Conservation (phyloP, 257 asterid species). For the Nicotiana tomentosiformis region DNA sequence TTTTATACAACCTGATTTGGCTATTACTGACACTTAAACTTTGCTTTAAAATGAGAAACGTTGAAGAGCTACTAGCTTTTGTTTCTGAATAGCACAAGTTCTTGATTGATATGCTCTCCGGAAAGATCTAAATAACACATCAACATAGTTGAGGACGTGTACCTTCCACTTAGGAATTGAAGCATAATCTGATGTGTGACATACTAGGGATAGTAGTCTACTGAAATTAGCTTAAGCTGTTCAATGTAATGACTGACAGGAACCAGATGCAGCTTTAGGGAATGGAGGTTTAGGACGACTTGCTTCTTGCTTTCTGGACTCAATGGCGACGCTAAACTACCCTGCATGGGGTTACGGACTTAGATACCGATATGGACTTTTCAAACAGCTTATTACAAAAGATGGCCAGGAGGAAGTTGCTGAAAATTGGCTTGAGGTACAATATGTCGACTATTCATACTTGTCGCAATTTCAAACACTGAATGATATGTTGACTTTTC, state of each 20-base stretch:
- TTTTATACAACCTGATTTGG: background rate
- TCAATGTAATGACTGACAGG: constrained; percentile 31
- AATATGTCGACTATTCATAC: background rate
- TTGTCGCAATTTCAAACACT: background rate
- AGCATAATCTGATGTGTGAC: background rate
- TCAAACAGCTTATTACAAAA: constrained; percentile 66
- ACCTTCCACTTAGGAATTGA: background rate
- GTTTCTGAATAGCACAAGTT: background rate
- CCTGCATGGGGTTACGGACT: constrained; percentile 97
- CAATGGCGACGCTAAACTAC: constrained; percentile 76
- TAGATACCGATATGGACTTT: constrained; percentile 72
- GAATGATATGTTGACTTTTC: background rate
- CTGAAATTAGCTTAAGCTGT: background rate
- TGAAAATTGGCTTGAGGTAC: constrained; percentile 88
- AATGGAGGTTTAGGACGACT: constrained; percentile 90
- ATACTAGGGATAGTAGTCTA: background rate
- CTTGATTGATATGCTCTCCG: background rate
- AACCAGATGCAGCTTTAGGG: constrained; percentile 90
- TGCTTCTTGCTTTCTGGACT: constrained; percentile 87
- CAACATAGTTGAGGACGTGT: background rate
- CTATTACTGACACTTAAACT: background rate
- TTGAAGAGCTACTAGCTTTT: background rate
- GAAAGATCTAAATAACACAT: background rate
- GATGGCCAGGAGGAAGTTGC: constrained; percentile 94
- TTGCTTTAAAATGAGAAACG: background rate